Evolutionary conservation across 1,139 yeast species (phyloP), one percentile per base, ranked within the genome.

Genomic region (Barnettozyma hawaiiensis): DNA sequence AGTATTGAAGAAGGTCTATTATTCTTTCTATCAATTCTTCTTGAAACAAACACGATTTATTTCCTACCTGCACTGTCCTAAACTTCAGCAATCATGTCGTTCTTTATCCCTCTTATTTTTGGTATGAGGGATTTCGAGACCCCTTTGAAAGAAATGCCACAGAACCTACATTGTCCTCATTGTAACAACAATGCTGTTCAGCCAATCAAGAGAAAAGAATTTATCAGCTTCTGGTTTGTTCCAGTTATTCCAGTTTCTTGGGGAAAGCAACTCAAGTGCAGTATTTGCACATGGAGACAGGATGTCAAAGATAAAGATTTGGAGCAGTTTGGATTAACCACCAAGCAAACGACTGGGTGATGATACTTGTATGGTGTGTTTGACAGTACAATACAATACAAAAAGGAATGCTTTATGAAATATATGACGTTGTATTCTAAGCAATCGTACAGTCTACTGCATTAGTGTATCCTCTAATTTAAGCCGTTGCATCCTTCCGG

Each of bases 231-330:
- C 19, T 73, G 73, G 61, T 73, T 65, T 42, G 55, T 73, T 5
- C 78, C 78, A 2, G 38, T 73, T 18, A 58, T 73, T 5, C 78
- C 78, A 1, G 50, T 71, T 7, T 62, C 61, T 44, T 71, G 73
- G 71, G 74, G 75, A 4, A 68, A 67, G 45, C 71, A 67, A 39
- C 53, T 72, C 32, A 61, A 56, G 22, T 72, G 77, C 44, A 57
- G 63, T 12, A 67, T 68, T 10, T 72, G 77, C 49, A 60, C 65
- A 32, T 71, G 76, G 75, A 52, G 66, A 27, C 76, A 71, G 50
- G 67, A 63, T 40, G 65, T 70, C 32, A 62, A 57, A 29, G 55
- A 52, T 31, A 58, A 57, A 10, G 67, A 65, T 33, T 51, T 72
- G 35, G 59, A 64, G 33, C 64, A 63, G 47, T 51, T 40, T 20